Conservation (phyloP, 2,329 filamentous ascomycete species). For the Pestalotiopsis sp. region DNA sequence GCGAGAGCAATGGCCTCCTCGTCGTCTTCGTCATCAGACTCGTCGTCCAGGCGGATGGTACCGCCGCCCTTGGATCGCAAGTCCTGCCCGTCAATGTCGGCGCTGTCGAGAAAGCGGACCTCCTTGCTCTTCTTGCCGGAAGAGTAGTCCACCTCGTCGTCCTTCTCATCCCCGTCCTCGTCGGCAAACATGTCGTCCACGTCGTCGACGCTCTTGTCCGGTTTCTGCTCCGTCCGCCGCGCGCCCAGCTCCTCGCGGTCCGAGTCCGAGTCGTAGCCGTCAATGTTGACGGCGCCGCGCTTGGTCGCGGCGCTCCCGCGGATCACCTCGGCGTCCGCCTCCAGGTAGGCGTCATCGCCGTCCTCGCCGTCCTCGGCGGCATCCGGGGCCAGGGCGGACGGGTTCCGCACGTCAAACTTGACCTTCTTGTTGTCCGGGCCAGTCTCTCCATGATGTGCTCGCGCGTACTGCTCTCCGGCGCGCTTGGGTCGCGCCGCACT, state of each 20-base stretch:
- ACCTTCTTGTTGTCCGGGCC: constrained; percentile 69
- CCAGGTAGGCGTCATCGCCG: constrained; percentile 66
- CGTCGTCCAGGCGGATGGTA: constrained; percentile 63
- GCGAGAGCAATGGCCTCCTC: constrained; percentile 76
- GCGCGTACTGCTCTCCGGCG: constrained; percentile 77
- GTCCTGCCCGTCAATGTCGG: constrained; percentile 79
- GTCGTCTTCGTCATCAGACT: constrained; percentile 55
- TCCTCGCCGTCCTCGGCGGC: constrained; percentile 58
- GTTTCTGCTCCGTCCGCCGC: constrained; percentile 31
- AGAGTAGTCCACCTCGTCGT: constrained; percentile 50
- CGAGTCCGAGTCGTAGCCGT: constrained; percentile 95
- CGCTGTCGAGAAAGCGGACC: constrained; percentile 60
- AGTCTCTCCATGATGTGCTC: constrained; percentile 66
- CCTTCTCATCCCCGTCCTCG: constrained; percentile 56
- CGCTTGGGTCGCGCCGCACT: constrained; percentile 79
- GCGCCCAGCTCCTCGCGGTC: constrained; percentile 67
- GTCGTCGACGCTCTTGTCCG: constrained; percentile 51
- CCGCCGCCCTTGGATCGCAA: constrained; percentile 72
- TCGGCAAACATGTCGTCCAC: constrained; percentile 87
- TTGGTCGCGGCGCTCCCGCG: constrained; percentile 77
- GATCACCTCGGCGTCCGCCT: constrained; percentile 93
- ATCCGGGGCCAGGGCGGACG: constrained; percentile 85
- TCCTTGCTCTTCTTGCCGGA: constrained; percentile 62
- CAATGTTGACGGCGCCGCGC: constrained; percentile 91
- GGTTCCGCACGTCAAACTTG: constrained; percentile 93